Conservation (phyloP, 2,329 filamentous ascomycete genomes). For the Microdochium paspali region DNA sequence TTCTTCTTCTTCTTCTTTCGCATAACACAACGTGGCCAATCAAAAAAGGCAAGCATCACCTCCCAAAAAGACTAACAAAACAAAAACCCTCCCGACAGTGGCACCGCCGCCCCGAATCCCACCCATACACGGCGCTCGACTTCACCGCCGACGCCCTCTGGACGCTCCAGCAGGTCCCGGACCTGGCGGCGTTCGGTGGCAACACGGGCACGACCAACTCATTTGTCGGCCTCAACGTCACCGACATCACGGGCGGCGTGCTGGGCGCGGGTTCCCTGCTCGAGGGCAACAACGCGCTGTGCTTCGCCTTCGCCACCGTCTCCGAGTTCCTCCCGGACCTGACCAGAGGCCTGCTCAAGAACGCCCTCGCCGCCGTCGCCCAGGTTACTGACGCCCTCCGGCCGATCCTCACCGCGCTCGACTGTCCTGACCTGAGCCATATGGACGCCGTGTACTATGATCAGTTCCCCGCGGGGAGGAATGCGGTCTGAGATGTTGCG, state of each 20-base stretch:
- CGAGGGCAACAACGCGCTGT: slow-evolving; percentile 21
- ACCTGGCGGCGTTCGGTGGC: slow-evolving; percentile 9
- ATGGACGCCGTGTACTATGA: slow-evolving; percentile 13
- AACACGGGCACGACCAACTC: slow-evolving; percentile 12
- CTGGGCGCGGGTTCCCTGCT: slow-evolving; percentile 7
- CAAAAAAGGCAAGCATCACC: not conserved
- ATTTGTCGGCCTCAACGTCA: slow-evolving; percentile 9
- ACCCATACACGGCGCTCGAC: slow-evolving; percentile 19
- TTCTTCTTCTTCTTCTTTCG: no score
- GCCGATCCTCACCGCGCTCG: not conserved
- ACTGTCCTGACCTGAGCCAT: not conserved
- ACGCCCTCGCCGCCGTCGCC: slow-evolving; percentile 16
- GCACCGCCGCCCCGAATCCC: slow-evolving; percentile 12
- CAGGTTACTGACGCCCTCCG: slow-evolving; percentile 14
- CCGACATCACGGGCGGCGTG: slow-evolving; percentile 10
- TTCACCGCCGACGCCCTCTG: slow-evolving; percentile 2
- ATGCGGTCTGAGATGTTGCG: not conserved
- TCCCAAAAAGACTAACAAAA: not conserved
- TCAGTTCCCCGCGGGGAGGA: not conserved
- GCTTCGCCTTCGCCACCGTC: slow-evolving; percentile 23
- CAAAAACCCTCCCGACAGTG: slow-evolving; percentile 4
- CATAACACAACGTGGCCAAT: not conserved
- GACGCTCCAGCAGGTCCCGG: not conserved
- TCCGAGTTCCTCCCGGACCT: slow-evolving; percentile 21
- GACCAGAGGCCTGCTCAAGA: slow-evolving; percentile 17